phyloP scores from a whole-genome alignment of 2,329 filamentous ascomycete genomes.

The Sphaerostilbella broomeana region DNA sequence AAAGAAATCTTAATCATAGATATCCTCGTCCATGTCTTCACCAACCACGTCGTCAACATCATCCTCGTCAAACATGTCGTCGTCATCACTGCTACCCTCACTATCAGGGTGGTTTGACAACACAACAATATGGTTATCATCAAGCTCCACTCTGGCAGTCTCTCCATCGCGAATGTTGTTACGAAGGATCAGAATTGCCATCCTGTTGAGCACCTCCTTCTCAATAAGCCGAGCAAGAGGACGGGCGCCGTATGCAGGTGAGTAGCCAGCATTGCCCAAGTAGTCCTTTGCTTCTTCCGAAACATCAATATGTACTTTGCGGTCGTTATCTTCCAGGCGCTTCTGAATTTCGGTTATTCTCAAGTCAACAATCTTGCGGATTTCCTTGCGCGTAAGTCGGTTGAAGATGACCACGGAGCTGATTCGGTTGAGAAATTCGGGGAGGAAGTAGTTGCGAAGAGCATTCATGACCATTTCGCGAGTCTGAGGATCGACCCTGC shows the following conservation, averaged over 20 bases:
- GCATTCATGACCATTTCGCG: constrained; percentile 85
- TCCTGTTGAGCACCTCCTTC: constrained; percentile 89
- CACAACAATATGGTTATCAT: constrained; percentile 73
- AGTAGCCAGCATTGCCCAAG: constrained; percentile 85
- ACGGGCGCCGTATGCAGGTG: constrained; percentile 87
- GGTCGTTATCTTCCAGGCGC: constrained; percentile 75
- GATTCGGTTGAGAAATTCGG: constrained; percentile 98
- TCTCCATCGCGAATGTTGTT: constrained; percentile 84
- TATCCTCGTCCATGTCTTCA: constrained; percentile 56
- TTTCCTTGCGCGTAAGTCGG: constrained; percentile 81
- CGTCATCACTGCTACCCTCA: constrained; percentile 56
- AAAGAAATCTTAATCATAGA: constrained; percentile 39
- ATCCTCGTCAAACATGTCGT: constrained; percentile 66
- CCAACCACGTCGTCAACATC: constrained; percentile 63
- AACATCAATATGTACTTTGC: constrained; percentile 79
- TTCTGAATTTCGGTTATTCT: constrained; percentile 85
- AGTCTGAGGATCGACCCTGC: constrained; percentile 78
- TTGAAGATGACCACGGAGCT: constrained; percentile 97
- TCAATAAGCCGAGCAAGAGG: constrained; percentile 87
- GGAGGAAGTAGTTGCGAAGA: constrained; percentile 91
- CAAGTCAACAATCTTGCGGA: constrained; percentile 91
- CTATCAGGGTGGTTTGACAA: constrained; percentile 71
- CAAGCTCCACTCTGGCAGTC: constrained; percentile 68
- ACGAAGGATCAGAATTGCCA: constrained; percentile 85
- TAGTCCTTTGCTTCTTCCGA: constrained; percentile 86